phyloP scores from a whole-genome alignment of 805 yeast genomes.

The Ogataea pignaliae region DNA sequence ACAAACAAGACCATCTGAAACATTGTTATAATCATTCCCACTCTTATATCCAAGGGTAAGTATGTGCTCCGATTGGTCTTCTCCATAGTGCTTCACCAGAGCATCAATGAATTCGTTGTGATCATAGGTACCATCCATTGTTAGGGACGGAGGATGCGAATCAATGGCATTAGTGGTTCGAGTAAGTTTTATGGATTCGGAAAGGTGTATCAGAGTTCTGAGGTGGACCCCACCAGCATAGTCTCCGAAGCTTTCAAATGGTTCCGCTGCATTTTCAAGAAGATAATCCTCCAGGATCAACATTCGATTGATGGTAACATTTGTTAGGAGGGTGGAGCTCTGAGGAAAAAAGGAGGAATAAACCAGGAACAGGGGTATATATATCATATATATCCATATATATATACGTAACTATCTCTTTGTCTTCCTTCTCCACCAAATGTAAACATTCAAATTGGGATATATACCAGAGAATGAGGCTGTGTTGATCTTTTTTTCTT shows the following conservation, averaged over 20 bases:
- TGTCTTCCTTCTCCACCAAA: too few species aligned
- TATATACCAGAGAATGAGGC: too few species aligned
- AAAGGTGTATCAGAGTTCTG: slow-evolving; percentile 1
- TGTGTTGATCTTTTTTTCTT: too few species aligned
- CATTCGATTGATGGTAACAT: too few species aligned
- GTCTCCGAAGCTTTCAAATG: background rate
- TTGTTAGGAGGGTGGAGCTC: too few species aligned
- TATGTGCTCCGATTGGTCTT: slow-evolving; percentile 31
- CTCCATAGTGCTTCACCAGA: slow-evolving; percentile 31
- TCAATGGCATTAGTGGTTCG: background rate
- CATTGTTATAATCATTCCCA: slow-evolving; percentile 23
- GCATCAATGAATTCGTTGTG: slow-evolving; percentile 39
- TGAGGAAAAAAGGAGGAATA: too few species aligned
- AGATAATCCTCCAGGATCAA: slow-evolving; percentile 9
- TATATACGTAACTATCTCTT: too few species aligned
- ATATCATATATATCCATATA: too few species aligned
- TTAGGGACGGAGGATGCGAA: background rate
- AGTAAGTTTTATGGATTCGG: background rate
- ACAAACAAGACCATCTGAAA: slow-evolving; percentile 28
- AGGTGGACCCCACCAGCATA: slow-evolving; percentile 2
- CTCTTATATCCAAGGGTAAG: slow-evolving; percentile 40
- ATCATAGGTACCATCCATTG: background rate
- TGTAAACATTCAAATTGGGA: too few species aligned
- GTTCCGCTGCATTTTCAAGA: background rate
- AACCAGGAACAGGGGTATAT: too few species aligned